A percentile compares a stretch with the other conserved stretches of the same genome.
These are phyloP conservation scores for Colletotrichum godetiae DNA, from an alignment of 2,329 filamentous ascomycete species.

Conservation along the genomic window DNA sequence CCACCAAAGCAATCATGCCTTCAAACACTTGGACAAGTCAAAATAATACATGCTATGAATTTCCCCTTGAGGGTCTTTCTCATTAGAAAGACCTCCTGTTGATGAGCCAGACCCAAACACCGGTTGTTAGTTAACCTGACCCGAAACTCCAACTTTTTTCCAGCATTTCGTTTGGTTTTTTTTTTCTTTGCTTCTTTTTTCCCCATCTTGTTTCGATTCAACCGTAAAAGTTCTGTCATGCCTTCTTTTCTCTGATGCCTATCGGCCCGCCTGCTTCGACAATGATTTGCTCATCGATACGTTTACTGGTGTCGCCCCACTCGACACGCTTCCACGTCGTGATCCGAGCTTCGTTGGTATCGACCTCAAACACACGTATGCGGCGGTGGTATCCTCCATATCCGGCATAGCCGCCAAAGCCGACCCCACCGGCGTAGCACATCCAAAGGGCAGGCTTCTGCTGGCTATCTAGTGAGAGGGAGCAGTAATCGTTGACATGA, in stretches of 20 bases:
- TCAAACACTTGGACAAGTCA: neutral
- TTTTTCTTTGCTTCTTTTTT: neutral
- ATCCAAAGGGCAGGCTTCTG: slow-evolving; percentile 87
- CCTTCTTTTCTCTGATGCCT: slow-evolving; percentile 10
- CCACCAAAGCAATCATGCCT: neutral
- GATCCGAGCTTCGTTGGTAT: slow-evolving; percentile 90
- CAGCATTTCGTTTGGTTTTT: neutral
- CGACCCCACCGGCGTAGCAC: slow-evolving; percentile 94
- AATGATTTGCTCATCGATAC: slow-evolving; percentile 73
- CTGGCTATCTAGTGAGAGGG: slow-evolving; percentile 69
- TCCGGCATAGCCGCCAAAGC: slow-evolving; percentile 95
- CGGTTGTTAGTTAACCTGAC: neutral
- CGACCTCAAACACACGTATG: slow-evolving; percentile 90
- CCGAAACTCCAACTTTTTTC: slow-evolving; percentile 21
- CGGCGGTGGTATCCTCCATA: slow-evolving; percentile 88
- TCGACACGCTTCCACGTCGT: slow-evolving; percentile 94
- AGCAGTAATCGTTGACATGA: slow-evolving; percentile 97
- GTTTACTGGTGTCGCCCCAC: slow-evolving; percentile 62
- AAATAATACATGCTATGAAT: slow-evolving; percentile 19
- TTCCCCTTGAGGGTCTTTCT: neutral
- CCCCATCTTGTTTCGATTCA: no score
- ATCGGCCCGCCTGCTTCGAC: slow-evolving; percentile 69
- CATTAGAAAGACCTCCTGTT: neutral
- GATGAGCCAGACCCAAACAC: slow-evolving; percentile 21
- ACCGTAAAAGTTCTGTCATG: neutral